Conservation (phyloP, 108 stramenopile species). For the Nitzschia putrida region DNA sequence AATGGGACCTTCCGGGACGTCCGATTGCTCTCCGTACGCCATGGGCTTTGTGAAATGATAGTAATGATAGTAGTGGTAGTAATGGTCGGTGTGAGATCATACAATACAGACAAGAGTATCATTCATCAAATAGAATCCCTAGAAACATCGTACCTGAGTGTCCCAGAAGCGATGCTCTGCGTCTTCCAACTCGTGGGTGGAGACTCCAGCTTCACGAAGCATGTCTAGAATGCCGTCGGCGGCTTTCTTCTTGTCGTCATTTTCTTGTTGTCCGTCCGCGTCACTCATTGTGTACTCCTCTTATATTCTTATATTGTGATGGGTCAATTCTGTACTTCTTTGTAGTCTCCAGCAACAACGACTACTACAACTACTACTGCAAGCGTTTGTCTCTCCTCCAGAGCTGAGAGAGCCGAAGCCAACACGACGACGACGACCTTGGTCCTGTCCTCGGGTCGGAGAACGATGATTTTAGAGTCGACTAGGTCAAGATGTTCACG, state of each 20-base stretch:
- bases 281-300: slow-evolving; percentile 9
- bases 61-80: neutral
- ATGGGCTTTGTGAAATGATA: slow-evolving; percentile 39
- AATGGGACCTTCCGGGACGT: slow-evolving; percentile 80
- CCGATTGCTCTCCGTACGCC: slow-evolving; percentile 37
- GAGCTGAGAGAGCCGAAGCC: too few relatives aligned
- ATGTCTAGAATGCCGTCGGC: slow-evolving; percentile 40
- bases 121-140: too few relatives aligned
- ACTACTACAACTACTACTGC: too few relatives aligned
- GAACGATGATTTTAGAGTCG: too few relatives aligned
- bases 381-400: too few relatives aligned
- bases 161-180: slow-evolving; percentile 94
- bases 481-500: too few relatives aligned
- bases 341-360: too few relatives aligned
- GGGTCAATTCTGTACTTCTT: too few relatives aligned
- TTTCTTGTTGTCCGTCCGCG: slow-evolving; percentile 11
- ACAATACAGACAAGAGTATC: neutral
- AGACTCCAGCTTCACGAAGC: slow-evolving; percentile 36
- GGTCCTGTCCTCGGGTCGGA: too few relatives aligned
- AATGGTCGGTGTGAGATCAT: neutral
- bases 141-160: slow-evolving; percentile 92
- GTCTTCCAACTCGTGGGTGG: slow-evolving; percentile 37
- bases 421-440: too few relatives aligned
- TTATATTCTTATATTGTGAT: too few relatives aligned
- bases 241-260: slow-evolving; percentile 27